Base-by-base conservation (phyloP, 83 land plant species). In the Thuja plicata region DNA sequence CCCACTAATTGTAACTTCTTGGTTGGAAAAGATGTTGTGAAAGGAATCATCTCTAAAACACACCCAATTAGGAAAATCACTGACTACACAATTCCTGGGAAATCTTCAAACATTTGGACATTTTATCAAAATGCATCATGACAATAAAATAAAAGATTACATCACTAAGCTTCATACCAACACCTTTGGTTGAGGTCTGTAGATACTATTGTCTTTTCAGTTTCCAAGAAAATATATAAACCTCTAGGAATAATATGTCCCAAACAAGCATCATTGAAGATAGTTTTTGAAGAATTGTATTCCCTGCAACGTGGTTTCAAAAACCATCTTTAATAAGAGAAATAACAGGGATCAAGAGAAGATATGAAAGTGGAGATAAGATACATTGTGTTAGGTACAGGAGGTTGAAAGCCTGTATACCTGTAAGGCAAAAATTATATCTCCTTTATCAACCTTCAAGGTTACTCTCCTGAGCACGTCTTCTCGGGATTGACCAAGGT, bases 401-500 rank as follows among this genome's bases (percentile, higher is more conserved):
- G 8, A 48, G 5, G 17, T 83, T 48, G 57, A 46, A 48, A 8
- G 30, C 54, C 35, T 83, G 27, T 3, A 43, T 38, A 38, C 5
- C 40, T 38, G 40, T 74, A 38, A 38, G 40, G 40, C 1, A 38
- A 38, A 38, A 38, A 38, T 38, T 38, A 38, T 2, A 38, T 38
- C 40, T 38, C 40, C 40, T 38, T 38, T 2, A 38, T 38, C 2
- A 2, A 38, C 2, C 78, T 87, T 89, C 38, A 94, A 88, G 19
- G 91, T 87, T 57, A 95, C 91, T 81, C 92, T 92, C 83, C 77
- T 91, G 35, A 89, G 37, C 81, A 90, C 92, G 16, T 94, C 94
- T 46, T 91, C 90, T 48, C 91, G 89, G 24, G 92, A 89, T 89
- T 91, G 90, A 13, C 94, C 95, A 66, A 95, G 88, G 83, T 93